Percentiles rank a stretch among this genome's conserved stretches.
Conservation (phyloP, 1,284 basidiomycete species). For the Apiotrichum porosum region DNA sequence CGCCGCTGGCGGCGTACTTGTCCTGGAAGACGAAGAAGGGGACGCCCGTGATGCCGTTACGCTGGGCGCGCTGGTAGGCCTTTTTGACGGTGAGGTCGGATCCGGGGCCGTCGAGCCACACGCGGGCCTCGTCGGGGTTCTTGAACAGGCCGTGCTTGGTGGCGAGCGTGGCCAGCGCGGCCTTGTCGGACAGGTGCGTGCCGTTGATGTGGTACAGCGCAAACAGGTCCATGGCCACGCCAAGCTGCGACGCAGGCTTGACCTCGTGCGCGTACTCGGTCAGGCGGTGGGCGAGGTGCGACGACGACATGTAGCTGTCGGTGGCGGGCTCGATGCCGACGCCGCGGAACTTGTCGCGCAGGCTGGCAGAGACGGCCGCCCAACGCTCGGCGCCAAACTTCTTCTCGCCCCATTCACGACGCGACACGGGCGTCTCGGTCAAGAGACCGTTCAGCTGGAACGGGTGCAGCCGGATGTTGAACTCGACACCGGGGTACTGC, state of each 20-base stretch:
- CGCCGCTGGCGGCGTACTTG: constrained; percentile 47
- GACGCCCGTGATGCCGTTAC: constrained; percentile 49
- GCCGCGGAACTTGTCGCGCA: constrained; percentile 37
- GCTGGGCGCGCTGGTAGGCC: constrained; percentile 33
- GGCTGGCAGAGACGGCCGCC: constrained; percentile 26
- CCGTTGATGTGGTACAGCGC: constrained; percentile 47
- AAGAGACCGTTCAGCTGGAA: constrained; percentile 42
- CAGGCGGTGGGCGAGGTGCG: constrained; percentile 48
- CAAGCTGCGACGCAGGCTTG: constrained; percentile 40
- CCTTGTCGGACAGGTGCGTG: constrained; percentile 38
- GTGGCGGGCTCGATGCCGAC: constrained; percentile 43
- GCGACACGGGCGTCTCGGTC: constrained; percentile 26
- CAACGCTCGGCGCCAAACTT: constrained; percentile 46
- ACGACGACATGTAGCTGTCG: constrained; percentile 40
- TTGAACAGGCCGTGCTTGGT: constrained; percentile 45
- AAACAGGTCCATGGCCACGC: constrained; percentile 36
- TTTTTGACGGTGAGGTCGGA: constrained; percentile 39
- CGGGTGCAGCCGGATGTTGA: constrained; percentile 41
- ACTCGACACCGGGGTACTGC: constrained; percentile 18
- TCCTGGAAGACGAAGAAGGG: constrained; percentile 50
- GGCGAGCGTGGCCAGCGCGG: constrained; percentile 39
- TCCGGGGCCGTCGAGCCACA: constrained; percentile 35
- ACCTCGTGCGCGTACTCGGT: constrained; percentile 31
- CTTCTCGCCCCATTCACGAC: constrained; percentile 29
- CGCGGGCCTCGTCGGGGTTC: constrained; percentile 23